These are phyloP conservation scores for Trichoderma gracile DNA, from an alignment of 2,329 filamentous ascomycete genomes.

Conservation along the genomic window DNA sequence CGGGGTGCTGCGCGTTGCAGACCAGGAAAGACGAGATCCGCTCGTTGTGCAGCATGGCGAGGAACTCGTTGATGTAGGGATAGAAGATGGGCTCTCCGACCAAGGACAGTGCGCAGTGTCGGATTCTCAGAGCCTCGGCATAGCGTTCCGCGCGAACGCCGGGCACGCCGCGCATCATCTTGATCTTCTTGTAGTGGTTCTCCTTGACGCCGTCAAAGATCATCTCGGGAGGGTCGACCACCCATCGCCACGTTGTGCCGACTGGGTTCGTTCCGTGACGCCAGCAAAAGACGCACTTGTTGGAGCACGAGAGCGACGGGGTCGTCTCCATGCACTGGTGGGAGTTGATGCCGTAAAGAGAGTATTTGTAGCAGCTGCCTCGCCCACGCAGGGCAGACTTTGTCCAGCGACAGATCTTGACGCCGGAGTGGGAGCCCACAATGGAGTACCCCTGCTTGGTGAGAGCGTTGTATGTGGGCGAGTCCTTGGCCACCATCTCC, in stretches of 20 bases:
- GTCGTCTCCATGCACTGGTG: constrained; percentile 99
- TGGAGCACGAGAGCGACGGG: constrained; percentile 90
- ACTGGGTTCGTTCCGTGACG: constrained; percentile 96
- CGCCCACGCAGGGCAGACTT: constrained; percentile 93
- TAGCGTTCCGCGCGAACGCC: constrained; percentile 91
- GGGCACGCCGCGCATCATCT: constrained; percentile 91
- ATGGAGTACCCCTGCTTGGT: constrained; percentile 98
- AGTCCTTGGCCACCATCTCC: constrained; percentile 91
- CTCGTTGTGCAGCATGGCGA: constrained; percentile 78
- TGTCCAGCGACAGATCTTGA: constrained; percentile 98
- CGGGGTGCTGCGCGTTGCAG: constrained; percentile 95
- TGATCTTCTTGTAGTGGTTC: constrained; percentile 95
- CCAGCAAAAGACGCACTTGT: constrained; percentile 99
- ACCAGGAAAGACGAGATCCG: constrained; percentile 93
- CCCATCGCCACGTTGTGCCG: constrained; percentile 95
- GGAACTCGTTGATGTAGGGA: constrained; percentile 92
- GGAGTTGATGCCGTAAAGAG: constrained; percentile 94
- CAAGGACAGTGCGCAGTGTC: constrained; percentile 87
- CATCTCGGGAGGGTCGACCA: constrained; percentile 83
- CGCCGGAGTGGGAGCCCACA: constrained; percentile 90
- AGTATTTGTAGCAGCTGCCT: constrained; percentile 96
- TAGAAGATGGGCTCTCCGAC: constrained; percentile 99
- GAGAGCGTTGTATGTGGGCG: constrained; percentile 82
- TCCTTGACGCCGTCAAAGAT: constrained; percentile 90
- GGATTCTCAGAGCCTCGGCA: constrained; percentile 86